Percentiles rank a stretch among this genome's conserved stretches.
These are phyloP conservation scores for Favolaschia claudopus DNA, from an alignment of 768 basidiomycete genomes.

Conservation along the genomic window DNA sequence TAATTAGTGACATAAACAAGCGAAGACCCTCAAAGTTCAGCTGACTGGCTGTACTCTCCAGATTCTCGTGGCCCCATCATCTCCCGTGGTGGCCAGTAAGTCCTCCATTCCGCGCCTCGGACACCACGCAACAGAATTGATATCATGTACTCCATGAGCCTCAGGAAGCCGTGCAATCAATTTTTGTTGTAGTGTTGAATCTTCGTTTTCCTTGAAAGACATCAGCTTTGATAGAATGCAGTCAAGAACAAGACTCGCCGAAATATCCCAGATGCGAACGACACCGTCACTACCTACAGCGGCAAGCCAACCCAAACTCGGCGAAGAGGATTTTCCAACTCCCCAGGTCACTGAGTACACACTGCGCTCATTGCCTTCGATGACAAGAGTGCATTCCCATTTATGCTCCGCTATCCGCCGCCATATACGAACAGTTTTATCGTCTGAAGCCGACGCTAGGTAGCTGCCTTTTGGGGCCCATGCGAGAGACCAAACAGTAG, in stretches of 20 bases:
- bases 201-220: slow-evolving; percentile 37
- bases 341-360: slow-evolving; percentile 88
- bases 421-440: slow-evolving; percentile 87
- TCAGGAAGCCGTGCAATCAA: slow-evolving; percentile 65
- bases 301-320: slow-evolving; percentile 79
- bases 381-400: slow-evolving; percentile 67
- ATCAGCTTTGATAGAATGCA: too few species aligned
- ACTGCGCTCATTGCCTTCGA: slow-evolving; percentile 73
- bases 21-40: background rate
- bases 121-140: slow-evolving; percentile 90
- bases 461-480: slow-evolving; percentile 82
- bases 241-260: slow-evolving; percentile 45
- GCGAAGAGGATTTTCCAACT: slow-evolving; percentile 42
- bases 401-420: slow-evolving; percentile 64
- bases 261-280: slow-evolving; percentile 83
- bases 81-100: slow-evolving; percentile 82
- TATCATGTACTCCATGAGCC: slow-evolving; percentile 85
- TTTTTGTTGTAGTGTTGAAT: slow-evolving; percentile 41
- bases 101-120: slow-evolving; percentile 67
- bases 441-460: slow-evolving; percentile 89
- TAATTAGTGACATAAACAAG: background rate
- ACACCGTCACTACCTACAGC: slow-evolving; percentile 87
- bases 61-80: slow-evolving; percentile 84
- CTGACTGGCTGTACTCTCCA: slow-evolving; percentile 60
- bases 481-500: slow-evolving; percentile 92